A percentile compares a stretch with the other conserved stretches of the same genome.
These are phyloP conservation scores for Oryza meyeriana DNA, from an alignment of 176 grass and related monocot genomes.

Conservation along the genomic window DNA sequence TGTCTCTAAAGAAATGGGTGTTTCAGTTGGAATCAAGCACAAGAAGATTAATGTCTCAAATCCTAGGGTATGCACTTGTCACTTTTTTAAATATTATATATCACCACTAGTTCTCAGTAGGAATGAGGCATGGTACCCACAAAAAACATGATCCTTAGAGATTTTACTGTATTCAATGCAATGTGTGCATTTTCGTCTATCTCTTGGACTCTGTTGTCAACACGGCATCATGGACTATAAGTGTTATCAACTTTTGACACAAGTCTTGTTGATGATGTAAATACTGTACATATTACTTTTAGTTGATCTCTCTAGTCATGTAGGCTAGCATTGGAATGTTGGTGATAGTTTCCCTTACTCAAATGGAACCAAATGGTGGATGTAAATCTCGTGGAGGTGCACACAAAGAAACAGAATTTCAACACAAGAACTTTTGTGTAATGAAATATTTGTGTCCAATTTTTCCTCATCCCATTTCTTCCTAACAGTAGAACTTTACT, in stretches of 20 bases:
- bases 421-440: too few species aligned
- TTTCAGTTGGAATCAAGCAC: constrained; percentile 91
- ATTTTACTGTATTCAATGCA: neutral
- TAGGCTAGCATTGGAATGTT: neutral
- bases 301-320: neutral
- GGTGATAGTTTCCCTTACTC: too few species aligned
- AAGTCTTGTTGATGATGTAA: neutral
- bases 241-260: neutral
- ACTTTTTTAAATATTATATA: constrained; percentile 16
- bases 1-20: constrained; percentile 72
- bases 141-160: neutral
- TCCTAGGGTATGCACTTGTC: constrained; percentile 64
- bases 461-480: neutral
- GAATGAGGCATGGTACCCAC: neutral
- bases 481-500: neutral
- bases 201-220: neutral
- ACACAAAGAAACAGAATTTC: too few species aligned
- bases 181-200: neutral
- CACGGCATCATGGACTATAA: neutral
- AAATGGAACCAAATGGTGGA: too few species aligned
- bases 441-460: too few species aligned
- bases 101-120: constrained; percentile 12
- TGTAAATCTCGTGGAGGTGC: too few species aligned
- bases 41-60: constrained; percentile 99
- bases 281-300: neutral